Evolutionary conservation across 768 basidiomycete genomes (phyloP).

Genomic region (Amanita pseudoporphyria): DNA sequence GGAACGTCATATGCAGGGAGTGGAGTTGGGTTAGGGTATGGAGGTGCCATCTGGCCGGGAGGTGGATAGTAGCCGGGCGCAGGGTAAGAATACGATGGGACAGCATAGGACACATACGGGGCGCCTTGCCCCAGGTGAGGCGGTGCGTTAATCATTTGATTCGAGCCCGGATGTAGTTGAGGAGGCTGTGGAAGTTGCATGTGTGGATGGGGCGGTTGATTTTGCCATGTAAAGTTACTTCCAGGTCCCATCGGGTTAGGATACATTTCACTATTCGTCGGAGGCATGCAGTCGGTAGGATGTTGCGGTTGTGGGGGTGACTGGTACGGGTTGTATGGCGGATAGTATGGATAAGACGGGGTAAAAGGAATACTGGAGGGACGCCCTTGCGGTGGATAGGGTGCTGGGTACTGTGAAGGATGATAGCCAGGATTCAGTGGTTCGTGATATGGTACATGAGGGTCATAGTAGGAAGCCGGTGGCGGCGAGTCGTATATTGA

Average conservation of each 20-base stretch:
- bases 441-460: conserved; percentile 28
- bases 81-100: conserved; percentile 15
- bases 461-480: conserved; percentile 34
- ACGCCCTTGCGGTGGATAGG: conserved; percentile 34
- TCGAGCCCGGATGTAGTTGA: conserved; percentile 15
- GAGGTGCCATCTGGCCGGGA: conserved; percentile 7
- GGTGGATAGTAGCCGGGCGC: conserved; percentile 21
- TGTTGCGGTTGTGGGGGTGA: conserved; percentile 24
- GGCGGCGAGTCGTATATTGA: conserved; percentile 58
- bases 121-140: conserved; percentile 21
- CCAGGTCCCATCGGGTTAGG: conserved; percentile 21
- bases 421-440: conserved; percentile 30
- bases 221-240: conserved; percentile 29
- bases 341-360: conserved; percentile 33
- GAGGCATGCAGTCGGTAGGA: conserved; percentile 22
- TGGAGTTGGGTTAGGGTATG: conserved; percentile 12
- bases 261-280: conserved; percentile 24
- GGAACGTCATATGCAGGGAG: conserved; percentile 20
- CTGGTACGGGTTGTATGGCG: conserved; percentile 27
- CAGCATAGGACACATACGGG: conserved; percentile 26
- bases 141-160: conserved; percentile 12
- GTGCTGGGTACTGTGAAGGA: conserved; percentile 41
- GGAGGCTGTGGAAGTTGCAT: conserved; percentile 22
- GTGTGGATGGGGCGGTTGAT: conserved; percentile 21
- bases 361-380: conserved; percentile 29